A percentile compares a stretch with the other conserved stretches of the same genome.
Evolutionary conservation across 2,329 filamentous ascomycete species (phyloP).

Genomic region (Trichoderma sp.): DNA sequence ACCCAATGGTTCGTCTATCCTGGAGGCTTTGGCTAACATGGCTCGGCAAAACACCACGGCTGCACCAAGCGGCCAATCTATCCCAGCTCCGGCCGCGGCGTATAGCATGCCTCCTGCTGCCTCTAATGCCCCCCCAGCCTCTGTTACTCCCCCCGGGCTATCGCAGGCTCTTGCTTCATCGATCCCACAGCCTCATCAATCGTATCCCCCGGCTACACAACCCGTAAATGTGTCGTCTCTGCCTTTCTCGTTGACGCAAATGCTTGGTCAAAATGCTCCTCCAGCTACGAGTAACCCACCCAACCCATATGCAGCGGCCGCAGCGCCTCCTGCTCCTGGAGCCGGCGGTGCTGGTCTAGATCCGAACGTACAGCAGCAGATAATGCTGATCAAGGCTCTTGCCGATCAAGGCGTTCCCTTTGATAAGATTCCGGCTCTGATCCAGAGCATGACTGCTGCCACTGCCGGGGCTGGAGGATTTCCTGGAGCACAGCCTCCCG

Average conservation of each 20-base stretch:
- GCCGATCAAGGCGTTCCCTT: slow-evolving; percentile 73
- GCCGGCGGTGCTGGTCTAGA: slow-evolving; percentile 46
- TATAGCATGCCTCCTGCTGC: slow-evolving; percentile 39
- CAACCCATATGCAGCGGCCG: slow-evolving; percentile 36
- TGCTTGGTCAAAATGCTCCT: slow-evolving; percentile 41
- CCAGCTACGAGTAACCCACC: slow-evolving; percentile 35
- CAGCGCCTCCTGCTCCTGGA: slow-evolving; percentile 40
- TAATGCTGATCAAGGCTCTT: slow-evolving; percentile 74
- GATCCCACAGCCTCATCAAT: slow-evolving; percentile 34
- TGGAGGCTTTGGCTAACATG: slow-evolving; percentile 79
- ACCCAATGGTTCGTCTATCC: slow-evolving; percentile 61
- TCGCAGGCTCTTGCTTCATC: slow-evolving; percentile 38
- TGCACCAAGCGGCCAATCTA: slow-evolving; percentile 44
- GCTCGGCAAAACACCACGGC: slow-evolving; percentile 69
- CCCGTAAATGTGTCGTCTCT: slow-evolving; percentile 61
- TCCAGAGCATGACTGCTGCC: slow-evolving; percentile 54
- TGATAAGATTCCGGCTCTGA: slow-evolving; percentile 69
- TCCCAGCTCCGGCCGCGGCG: slow-evolving; percentile 48
- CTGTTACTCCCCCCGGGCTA: slow-evolving; percentile 30
- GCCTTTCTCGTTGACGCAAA: slow-evolving; percentile 44
- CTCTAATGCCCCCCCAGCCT: slow-evolving; percentile 1
- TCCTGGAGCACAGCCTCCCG: slow-evolving; percentile 38
- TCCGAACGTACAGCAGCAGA: slow-evolving; percentile 66
- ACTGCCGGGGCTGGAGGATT: slow-evolving; percentile 36
- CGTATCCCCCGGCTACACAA: slow-evolving; percentile 51